Base-by-base conservation (phyloP, 345 rosid species). In the Citrus unshiu region DNA sequence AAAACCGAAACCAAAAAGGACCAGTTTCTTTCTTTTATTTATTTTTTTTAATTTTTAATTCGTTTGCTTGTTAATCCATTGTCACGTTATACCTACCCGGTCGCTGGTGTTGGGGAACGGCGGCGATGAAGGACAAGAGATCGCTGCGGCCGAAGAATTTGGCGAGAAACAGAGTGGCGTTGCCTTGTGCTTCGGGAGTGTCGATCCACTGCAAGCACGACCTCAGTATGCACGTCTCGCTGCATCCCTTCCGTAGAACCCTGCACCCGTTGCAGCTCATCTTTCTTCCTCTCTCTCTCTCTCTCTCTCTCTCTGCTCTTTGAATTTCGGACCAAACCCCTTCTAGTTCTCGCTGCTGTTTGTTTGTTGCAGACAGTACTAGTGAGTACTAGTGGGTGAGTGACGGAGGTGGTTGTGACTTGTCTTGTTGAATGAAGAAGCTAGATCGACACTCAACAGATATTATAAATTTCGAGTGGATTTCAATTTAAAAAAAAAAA, bases 181-280 rank as follows among this genome's bases (percentile, higher is more conserved):
- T 81, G 70, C 87, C 90, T 60, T 90, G 93, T 5, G 93, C 85
- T 57, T 90, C 86, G 1, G 93, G 77, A 66, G 80, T 64, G 57
- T 85, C 85, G 78, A 88, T 88, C 91, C 93, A 86, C 14, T 86
- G 86, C 64, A 90, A 71, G 58, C 88, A 86, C 10, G 93, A 82
- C 62, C 93, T 83, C 60, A 90, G 72, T 25, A 84, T 81, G 78
- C 93, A 90, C 25, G 81, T 74, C 58, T 88, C 91, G 70, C 88
- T 81, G 83, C 93, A 90, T 4, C 93, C 89, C 40, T 90, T 90
- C 46, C 93, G 86, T 4, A 90, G 83, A 56, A 90, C 93, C 32
- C 93, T 78, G 77, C 93, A 90, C 2, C 93, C 91, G 81, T 88
- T 90, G 83, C 93, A 90, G 74, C 91, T 88, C 91, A 90, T 77